Base-by-base conservation (phyloP, 495 filamentous ascomycete species). In the Pyrenopolyporus hunteri region DNA sequence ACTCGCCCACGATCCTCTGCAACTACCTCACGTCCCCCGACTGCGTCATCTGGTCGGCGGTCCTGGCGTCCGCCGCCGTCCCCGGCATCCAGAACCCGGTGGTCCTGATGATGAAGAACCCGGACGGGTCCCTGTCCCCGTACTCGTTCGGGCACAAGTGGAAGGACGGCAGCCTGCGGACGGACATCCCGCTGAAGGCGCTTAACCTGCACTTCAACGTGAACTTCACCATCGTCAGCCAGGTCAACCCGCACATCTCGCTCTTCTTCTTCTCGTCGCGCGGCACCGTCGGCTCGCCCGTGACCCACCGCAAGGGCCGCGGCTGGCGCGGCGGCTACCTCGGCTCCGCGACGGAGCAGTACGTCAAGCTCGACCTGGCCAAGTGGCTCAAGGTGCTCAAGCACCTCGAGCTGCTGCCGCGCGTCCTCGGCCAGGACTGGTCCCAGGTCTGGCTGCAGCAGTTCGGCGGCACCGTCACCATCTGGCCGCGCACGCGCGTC, bases 31-130 rank as follows among this genome's bases (percentile, higher is more conserved):
- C 94, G 3, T 87, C 86, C 8, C 95, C 95, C 0, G 90, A 98
- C 77, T 98, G 95, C 67, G 95, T 97, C 42, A 95, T 98, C 56
- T 98, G 96, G 93, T 94, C 90, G 19, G 95, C 95, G 9, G 93
- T 97, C 6, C 78, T 98, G 9, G 94, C 95, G 8, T 97, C 93
- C 4, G 94, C 95, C 7, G 94, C 94, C 10, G 94, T 98, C 4
- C 94, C 94, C 0, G 94, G 95, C 0, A 98, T 98, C 57, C 78
- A 97, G 44, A 96, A 96, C 67, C 95, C 95, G 0, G 93, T 98
- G 1, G 93, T 98, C 1, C 76, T 98, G 32, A 97, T 98, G 94
- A 93, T 88, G 81, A 98, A 98, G 74, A 89, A 80, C 11, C 79
- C 79, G 19, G 80, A 89, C 50, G 92, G 92, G 1, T 85, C 78